phyloP scores from a whole-genome alignment of 331 rosid genomes.

The Erythrophleum ivorense region DNA sequence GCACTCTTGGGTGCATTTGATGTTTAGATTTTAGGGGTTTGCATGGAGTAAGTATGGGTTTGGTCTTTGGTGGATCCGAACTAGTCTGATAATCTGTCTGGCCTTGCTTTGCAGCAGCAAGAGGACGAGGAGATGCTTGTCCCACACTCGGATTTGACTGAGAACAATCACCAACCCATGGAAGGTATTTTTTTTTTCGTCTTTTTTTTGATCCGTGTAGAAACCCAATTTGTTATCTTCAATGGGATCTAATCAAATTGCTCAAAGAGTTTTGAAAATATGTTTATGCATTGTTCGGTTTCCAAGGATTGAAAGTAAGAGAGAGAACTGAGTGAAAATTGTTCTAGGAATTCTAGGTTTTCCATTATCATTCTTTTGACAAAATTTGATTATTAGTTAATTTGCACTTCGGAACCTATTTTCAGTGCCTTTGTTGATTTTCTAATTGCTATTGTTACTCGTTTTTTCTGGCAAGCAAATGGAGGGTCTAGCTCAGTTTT shows the following conservation, averaged over 20 bases:
- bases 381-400: slow-evolving; percentile 17
- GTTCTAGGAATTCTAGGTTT: slow-evolving; percentile 24
- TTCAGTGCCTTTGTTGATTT: slow-evolving; percentile 28
- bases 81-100: slow-evolving; percentile 37
- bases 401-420: slow-evolving; percentile 29
- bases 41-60: slow-evolving; percentile 34
- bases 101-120: slow-evolving; percentile 63
- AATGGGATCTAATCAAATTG: slow-evolving; percentile 39
- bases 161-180: slow-evolving; percentile 84
- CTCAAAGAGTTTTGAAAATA: slow-evolving; percentile 16
- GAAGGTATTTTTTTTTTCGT: slow-evolving; percentile 61
- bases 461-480: slow-evolving; percentile 14
- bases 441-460: slow-evolving; percentile 15
- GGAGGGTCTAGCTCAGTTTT: slow-evolving; percentile 29
- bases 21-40: slow-evolving; percentile 47
- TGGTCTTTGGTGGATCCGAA: slow-evolving; percentile 53
- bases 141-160: slow-evolving; percentile 76
- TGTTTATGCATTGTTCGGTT: slow-evolving; percentile 41
- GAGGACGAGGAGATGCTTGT: slow-evolving; percentile 98
- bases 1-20: slow-evolving; percentile 29
- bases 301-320: not conserved
- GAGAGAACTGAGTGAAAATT: slow-evolving; percentile 16
- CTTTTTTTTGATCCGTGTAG: slow-evolving; percentile 46
- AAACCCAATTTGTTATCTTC: slow-evolving; percentile 22
- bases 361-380: slow-evolving; percentile 13